phyloP scores from a whole-genome alignment of 2,329 filamentous ascomycete genomes.

The Capronia coronata region DNA sequence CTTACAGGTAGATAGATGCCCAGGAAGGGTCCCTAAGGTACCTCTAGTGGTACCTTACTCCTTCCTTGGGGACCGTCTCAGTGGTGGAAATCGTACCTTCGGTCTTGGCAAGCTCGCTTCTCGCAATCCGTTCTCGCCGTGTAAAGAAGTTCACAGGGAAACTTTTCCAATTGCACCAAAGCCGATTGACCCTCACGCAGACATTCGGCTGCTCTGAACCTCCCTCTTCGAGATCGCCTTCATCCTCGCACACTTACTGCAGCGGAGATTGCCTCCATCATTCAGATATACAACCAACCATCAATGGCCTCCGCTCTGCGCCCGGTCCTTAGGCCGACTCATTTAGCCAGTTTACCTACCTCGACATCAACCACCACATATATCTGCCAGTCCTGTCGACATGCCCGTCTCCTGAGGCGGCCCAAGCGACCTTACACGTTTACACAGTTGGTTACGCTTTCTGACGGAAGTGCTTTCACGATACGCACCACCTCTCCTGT shows the following conservation, averaged over 20 bases:
- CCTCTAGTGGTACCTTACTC: too few species aligned
- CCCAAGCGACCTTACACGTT: slow-evolving; percentile 93
- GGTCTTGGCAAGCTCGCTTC: not conserved
- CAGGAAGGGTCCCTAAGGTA: too few species aligned
- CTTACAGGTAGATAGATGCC: too few species aligned
- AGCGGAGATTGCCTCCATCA: slow-evolving; percentile 29
- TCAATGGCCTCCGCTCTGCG: slow-evolving; percentile 25
- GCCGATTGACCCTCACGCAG: slow-evolving; percentile 34
- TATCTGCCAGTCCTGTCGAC: slow-evolving; percentile 58
- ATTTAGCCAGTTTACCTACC: slow-evolving; percentile 23
- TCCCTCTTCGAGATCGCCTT: not conserved
- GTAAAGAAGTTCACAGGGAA: not conserved
- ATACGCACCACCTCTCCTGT: slow-evolving; percentile 47
- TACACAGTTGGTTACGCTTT: slow-evolving; percentile 90
- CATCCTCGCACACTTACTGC: slow-evolving; percentile 16
- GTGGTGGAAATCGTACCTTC: not conserved
- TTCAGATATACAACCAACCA: not conserved
- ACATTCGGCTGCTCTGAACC: slow-evolving; percentile 30
- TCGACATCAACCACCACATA: slow-evolving; percentile 34
- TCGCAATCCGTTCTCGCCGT: not conserved
- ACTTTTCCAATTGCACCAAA: slow-evolving; percentile 2
- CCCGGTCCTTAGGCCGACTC: slow-evolving; percentile 24
- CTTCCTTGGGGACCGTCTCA: too few species aligned
- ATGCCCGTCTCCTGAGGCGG: slow-evolving; percentile 77
- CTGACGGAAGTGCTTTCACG: slow-evolving; percentile 74